Evolutionary conservation across 176 grass and related monocot species (phyloP).

Genomic region (Oryza meyeriana): DNA sequence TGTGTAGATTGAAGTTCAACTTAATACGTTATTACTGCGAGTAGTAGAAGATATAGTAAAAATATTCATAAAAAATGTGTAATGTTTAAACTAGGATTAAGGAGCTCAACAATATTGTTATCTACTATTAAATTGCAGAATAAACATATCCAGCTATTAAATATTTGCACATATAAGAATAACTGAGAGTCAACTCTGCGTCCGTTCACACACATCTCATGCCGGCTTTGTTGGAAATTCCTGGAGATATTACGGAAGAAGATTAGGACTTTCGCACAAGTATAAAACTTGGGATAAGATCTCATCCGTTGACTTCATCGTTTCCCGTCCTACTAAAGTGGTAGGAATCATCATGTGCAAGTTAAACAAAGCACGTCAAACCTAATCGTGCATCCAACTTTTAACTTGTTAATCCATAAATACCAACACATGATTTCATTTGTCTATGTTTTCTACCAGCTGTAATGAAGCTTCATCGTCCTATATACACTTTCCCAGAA

Average conservation of each 20-base stretch:
- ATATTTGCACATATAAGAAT: not conserved
- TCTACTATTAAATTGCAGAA: not conserved
- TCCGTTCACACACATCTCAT: not conserved
- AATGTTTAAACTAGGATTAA: not conserved
- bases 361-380: constrained; percentile 12
- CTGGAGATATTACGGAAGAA: not conserved
- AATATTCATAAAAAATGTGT: not conserved
- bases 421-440: not conserved
- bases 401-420: not conserved
- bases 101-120: not conserved
- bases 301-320: constrained; percentile 15
- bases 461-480: not conserved
- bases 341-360: not conserved
- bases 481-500: not conserved
- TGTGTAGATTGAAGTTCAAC: no score
- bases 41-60: no score
- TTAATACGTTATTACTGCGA: no score
- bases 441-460: not conserved
- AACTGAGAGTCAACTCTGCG: not conserved
- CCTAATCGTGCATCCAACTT: constrained; percentile 24
- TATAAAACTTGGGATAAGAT: constrained; percentile 15
- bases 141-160: not conserved
- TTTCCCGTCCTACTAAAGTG: not conserved
- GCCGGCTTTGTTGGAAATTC: constrained; percentile 8
- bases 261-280: not conserved